Base-by-base conservation (phyloP, 2,329 filamentous ascomycete species). In the Pseudodiploospora longispora region DNA sequence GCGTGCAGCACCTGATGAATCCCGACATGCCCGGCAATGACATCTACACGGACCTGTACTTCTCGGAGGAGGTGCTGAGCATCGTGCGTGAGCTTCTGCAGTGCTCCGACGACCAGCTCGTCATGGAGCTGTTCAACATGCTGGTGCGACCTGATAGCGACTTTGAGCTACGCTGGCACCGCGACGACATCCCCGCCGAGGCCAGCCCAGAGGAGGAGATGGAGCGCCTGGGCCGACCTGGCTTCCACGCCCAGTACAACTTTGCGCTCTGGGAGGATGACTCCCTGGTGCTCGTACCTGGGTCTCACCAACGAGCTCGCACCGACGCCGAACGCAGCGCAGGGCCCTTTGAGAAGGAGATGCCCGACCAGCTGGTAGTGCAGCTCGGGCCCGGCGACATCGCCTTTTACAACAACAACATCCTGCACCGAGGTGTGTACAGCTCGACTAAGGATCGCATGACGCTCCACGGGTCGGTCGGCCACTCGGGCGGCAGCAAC, bases 341-440 rank as follows among this genome's bases (percentile, higher is more conserved):
- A 1, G 78, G 71, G 19, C 82, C 83, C 0, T 85, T 79, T 55
- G 83, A 82, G 52, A 58, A 66, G 3, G 56, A 67, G 2, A 54
- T 93, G 52, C 79, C 82, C 0, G 78, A 69, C 0, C 82, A 89
- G 68, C 57, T 82, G 10, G 65, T 76, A 4, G 87, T 94, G 10
- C 58, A 69, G 58, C 68, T 94, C 49, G 67, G 76, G 50, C 74
- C 87, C 0, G 88, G 88, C 0, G 88, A 95, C 63, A 79, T 85
- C 10, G 85, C 85, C 36, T 95, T 95, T 56, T 95, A 95, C 59
- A 82, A 95, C 62, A 94, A 90, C 59, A 94, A 95, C 61, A 94
- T 95, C 51, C 61, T 94, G 50, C 85, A 88, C 57, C 69, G 84
- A 4, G 85, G 84, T 2, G 77, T 78, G 29, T 89, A 88, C 60